These are phyloP conservation scores for Cornus kousa DNA, from an alignment of 148 eudicot species.

Conservation along the genomic window DNA sequence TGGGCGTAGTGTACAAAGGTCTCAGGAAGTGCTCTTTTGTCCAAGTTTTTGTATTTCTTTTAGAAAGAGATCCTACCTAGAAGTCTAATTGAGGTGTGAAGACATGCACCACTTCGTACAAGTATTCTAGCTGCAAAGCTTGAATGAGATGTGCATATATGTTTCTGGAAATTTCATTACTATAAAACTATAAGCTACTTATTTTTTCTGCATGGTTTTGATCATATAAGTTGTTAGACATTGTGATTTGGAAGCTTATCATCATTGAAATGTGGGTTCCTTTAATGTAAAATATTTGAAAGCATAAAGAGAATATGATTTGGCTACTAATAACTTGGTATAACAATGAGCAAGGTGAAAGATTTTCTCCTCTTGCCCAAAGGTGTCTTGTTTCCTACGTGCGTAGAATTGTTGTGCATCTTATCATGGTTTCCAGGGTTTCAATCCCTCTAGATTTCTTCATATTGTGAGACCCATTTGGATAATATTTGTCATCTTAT, in stretches of 20 bases:
- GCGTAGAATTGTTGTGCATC: no score
- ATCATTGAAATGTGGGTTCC: background rate
- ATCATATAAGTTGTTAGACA: background rate
- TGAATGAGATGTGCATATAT: background rate
- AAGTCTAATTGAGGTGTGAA: background rate
- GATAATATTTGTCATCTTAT: no score
- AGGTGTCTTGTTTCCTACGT: no score
- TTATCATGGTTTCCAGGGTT: no score
- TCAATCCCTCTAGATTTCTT: no score
- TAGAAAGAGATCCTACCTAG: background rate
- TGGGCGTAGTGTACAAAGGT: background rate
- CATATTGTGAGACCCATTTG: no score
- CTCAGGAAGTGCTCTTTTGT: background rate
- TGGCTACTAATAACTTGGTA: background rate
- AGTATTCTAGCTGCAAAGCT: background rate
- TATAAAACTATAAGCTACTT: background rate
- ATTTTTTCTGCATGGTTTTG: background rate
- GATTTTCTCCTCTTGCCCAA: no score
- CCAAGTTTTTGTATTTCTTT: background rate
- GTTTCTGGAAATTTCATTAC: background rate
- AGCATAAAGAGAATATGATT: background rate
- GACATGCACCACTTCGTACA: background rate
- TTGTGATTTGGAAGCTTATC: background rate
- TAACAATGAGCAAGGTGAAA: no score
- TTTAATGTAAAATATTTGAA: background rate